Evolutionary conservation across 192 early-diverging fungal genomes (phyloP).

Genomic region (Podila horticola): DNA sequence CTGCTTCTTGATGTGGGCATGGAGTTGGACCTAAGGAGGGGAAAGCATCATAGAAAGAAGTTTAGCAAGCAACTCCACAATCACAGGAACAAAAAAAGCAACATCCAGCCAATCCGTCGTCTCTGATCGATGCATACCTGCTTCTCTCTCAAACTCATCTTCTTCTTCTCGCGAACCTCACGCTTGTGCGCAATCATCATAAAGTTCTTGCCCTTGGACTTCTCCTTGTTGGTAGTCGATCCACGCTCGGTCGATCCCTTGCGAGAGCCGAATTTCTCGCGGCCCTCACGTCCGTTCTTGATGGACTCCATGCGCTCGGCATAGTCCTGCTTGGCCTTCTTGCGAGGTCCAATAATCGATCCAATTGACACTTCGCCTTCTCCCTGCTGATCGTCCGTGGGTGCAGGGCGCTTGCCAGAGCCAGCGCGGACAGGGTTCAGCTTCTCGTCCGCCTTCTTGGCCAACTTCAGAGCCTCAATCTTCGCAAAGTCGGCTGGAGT

Average conservation of each 20-base stretch:
- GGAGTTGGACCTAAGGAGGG: conserved; percentile 42
- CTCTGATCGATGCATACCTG: conserved; percentile 50
- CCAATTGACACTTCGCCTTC: conserved; percentile 51
- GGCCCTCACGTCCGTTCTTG: conserved; percentile 88
- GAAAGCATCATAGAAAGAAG: not conserved
- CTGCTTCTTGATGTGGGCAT: conserved; percentile 72
- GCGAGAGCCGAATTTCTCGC: conserved; percentile 88
- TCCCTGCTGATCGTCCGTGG: conserved; percentile 21
- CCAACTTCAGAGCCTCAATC: conserved; percentile 79
- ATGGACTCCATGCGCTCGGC: conserved; percentile 91
- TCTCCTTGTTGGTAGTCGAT: conserved; percentile 91
- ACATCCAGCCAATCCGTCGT: no score
- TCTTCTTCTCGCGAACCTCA: conserved; percentile 76
- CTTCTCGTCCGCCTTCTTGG: conserved; percentile 67
- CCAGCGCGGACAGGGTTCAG: conserved; percentile 32
- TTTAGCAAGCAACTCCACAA: no score
- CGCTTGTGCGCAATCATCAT: conserved; percentile 97
- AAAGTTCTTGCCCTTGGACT: conserved; percentile 92
- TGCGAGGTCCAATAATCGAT: conserved; percentile 68
- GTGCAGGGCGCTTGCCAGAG: conserved; percentile 46
- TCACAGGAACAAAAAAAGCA: not conserved
- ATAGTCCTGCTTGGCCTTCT: conserved; percentile 91
- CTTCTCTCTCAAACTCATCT: conserved; percentile 80
- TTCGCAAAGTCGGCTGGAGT: conserved; percentile 93
- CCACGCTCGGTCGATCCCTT: conserved; percentile 85